Evolutionary conservation across 1,284 basidiomycete species (phyloP).

Genomic region (Cerioporus squamosus): DNA sequence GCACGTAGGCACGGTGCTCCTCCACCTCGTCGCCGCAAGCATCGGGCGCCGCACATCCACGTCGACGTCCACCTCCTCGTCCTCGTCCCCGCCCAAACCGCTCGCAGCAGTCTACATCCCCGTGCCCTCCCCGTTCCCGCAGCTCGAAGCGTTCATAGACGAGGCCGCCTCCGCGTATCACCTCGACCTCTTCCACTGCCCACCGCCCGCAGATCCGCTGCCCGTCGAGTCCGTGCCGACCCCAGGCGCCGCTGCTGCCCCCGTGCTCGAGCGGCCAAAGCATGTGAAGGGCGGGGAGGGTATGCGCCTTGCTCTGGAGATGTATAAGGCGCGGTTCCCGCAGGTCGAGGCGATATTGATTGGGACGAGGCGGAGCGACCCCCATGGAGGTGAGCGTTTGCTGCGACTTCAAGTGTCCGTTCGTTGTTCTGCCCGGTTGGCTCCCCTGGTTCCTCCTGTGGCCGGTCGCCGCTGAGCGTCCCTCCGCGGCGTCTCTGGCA

Average conservation of each 20-base stretch:
- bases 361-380: constrained; percentile 88
- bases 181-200: constrained; percentile 76
- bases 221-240: constrained; percentile 50
- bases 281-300: constrained; percentile 66
- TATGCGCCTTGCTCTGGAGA: constrained; percentile 83
- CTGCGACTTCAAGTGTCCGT: not conserved
- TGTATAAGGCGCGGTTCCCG: constrained; percentile 72
- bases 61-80: too few species aligned
- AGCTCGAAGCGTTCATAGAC: constrained; percentile 86
- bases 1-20: constrained; percentile 83
- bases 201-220: constrained; percentile 37
- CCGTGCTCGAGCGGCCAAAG: constrained; percentile 20
- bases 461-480: not conserved
- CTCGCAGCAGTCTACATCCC: constrained; percentile 90
- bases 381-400: constrained; percentile 80
- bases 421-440: not conserved
- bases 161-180: constrained; percentile 70
- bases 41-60: constrained; percentile 50
- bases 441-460: too few species aligned
- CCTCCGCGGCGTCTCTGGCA: too few species aligned
- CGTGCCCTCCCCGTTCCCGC: constrained; percentile 84
- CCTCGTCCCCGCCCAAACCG: constrained; percentile 43
- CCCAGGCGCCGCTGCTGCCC: constrained; percentile 30
- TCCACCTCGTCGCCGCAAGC: constrained; percentile 86
- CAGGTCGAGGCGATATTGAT: constrained; percentile 84